Evolutionary conservation across 2,329 filamentous ascomycete genomes (phyloP).

Genomic region (Botrytis porri): DNA sequence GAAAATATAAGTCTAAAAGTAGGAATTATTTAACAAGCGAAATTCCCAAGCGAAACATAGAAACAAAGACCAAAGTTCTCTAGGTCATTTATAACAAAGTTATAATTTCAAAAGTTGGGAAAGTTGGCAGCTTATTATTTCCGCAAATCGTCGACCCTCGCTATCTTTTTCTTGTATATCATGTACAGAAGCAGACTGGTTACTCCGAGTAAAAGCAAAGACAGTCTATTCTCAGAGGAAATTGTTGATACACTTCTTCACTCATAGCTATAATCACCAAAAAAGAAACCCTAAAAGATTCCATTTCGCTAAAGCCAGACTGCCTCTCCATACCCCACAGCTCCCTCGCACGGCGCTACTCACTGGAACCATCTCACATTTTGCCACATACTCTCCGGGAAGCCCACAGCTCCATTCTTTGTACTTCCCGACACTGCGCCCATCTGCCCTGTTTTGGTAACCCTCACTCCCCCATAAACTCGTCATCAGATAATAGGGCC

Average conservation of each 20-base stretch:
- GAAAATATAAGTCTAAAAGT: no score
- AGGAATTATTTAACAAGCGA: neutral
- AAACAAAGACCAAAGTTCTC: neutral
- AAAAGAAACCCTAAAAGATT: neutral
- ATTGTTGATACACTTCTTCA: neutral
- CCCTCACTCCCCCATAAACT: neutral
- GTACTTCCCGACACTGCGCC: neutral
- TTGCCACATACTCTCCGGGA: neutral
- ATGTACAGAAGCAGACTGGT: neutral
- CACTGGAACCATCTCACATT: neutral
- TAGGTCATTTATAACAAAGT: neutral
- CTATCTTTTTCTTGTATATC: neutral
- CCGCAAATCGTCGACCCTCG: neutral
- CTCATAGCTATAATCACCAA: neutral
- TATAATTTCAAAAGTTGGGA: fast-evolving
- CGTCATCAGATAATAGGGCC: neutral
- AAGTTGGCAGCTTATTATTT: neutral
- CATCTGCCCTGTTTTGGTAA: neutral
- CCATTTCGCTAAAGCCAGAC: neutral
- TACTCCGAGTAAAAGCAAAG: neutral
- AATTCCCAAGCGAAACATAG: neutral
- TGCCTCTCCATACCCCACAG: neutral
- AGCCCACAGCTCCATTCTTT: neutral
- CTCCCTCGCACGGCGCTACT: neutral
- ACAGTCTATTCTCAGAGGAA: neutral